Percentiles rank a stretch among this genome's conserved stretches.
phyloP scores from a whole-genome alignment of 306 rosid species.

The Canavalia gladiata region DNA sequence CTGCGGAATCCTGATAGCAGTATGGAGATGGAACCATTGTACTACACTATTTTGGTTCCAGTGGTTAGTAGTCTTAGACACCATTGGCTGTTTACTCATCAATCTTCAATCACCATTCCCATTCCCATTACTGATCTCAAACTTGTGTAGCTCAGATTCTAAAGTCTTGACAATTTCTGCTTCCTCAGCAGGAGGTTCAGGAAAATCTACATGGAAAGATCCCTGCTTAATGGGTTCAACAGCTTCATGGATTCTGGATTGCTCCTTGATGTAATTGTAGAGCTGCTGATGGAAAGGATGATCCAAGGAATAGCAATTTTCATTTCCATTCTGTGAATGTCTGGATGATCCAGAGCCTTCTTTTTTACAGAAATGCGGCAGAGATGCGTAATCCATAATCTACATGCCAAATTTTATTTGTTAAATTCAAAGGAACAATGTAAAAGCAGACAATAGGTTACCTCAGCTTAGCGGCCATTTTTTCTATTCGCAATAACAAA shows the following conservation, averaged over 20 bases:
- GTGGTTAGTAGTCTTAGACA: slow-evolving; percentile 34
- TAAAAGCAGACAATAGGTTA: slow-evolving; percentile 8
- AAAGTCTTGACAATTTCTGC: slow-evolving; percentile 66
- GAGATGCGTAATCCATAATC: slow-evolving; percentile 86
- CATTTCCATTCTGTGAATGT: slow-evolving; percentile 55
- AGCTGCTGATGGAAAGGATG: slow-evolving; percentile 85
- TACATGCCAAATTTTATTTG: slow-evolving; percentile 48
- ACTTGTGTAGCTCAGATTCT: slow-evolving; percentile 73
- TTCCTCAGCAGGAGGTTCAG: slow-evolving; percentile 69
- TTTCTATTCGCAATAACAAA: not conserved
- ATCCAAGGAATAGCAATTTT: slow-evolving; percentile 75
- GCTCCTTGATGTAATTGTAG: slow-evolving; percentile 76
- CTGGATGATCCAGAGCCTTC: slow-evolving; percentile 81
- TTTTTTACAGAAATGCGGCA: slow-evolving; percentile 81
- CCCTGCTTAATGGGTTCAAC: slow-evolving; percentile 69
- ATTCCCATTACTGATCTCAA: slow-evolving; percentile 57
- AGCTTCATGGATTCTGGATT: slow-evolving; percentile 54
- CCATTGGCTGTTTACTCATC: not conserved
- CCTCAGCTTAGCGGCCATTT: not conserved
- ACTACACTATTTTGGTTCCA: slow-evolving; percentile 46
- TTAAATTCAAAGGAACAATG: slow-evolving; percentile 32
- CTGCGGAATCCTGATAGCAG: slow-evolving; percentile 36
- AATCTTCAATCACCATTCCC: slow-evolving; percentile 48
- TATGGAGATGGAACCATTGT: slow-evolving; percentile 18
- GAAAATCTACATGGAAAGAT: slow-evolving; percentile 81